Percentiles rank a stretch among this genome's conserved stretches.
phyloP scores from a whole-genome alignment of 2,329 filamentous ascomycete species.

The Scopulariopsis brevicaulis region DNA sequence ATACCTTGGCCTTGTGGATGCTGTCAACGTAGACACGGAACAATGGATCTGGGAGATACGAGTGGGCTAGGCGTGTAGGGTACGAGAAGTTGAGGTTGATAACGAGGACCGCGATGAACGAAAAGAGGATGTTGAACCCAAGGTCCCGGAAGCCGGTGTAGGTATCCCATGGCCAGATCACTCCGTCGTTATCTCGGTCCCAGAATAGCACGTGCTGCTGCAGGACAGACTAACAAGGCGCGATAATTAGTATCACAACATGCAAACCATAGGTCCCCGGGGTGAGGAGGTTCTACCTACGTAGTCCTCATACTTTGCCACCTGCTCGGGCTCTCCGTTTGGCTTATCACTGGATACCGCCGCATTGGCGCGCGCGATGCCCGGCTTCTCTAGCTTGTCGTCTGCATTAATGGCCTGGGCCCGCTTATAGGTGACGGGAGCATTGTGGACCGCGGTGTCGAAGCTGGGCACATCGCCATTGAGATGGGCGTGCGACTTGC shows the following conservation, averaged over 20 bases:
- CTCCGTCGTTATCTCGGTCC: slow-evolving; percentile 25
- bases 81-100: slow-evolving; percentile 32
- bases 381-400: neutral
- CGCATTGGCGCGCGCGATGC: neutral
- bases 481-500: neutral
- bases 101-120: slow-evolving; percentile 23
- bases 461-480: neutral
- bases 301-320: neutral
- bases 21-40: slow-evolving; percentile 23
- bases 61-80: slow-evolving; percentile 21
- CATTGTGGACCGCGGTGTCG: neutral
- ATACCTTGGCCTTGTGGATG: slow-evolving; percentile 26
- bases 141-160: slow-evolving; percentile 25
- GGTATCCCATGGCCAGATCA: slow-evolving; percentile 25
- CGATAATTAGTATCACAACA: neutral
- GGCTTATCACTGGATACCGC: neutral
- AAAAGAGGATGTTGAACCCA: slow-evolving; percentile 26
- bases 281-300: neutral
- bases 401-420: neutral
- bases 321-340: neutral
- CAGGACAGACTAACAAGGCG: slow-evolving; percentile 11
- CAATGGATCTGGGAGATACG: slow-evolving; percentile 22
- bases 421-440: neutral
- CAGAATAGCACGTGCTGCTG: slow-evolving; percentile 29
- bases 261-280: neutral